Percentiles rank a stretch among this genome's conserved stretches.
phyloP scores from a whole-genome alignment of 441 rosid genomes.

The Erysimum cheiri region DNA sequence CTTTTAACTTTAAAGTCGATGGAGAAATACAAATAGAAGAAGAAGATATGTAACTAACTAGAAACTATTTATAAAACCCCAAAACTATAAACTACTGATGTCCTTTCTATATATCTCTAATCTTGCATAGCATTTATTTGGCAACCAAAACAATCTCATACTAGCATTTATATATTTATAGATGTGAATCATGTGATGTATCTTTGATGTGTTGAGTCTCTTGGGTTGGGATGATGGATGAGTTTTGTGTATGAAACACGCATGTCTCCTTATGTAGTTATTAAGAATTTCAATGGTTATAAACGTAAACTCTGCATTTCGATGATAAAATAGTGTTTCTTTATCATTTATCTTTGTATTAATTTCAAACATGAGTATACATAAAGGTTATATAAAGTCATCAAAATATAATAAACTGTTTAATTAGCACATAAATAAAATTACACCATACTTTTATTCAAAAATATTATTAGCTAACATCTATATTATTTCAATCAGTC shows the following conservation, averaged over 20 bases:
- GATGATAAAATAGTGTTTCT: too few relatives aligned
- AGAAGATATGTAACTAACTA: background rate
- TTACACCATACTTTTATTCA: too few relatives aligned
- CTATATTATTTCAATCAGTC: too few relatives aligned
- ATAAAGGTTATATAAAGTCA: too few relatives aligned
- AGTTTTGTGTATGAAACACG: background rate
- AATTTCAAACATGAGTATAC: too few relatives aligned
- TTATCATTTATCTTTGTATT: too few relatives aligned
- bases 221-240: background rate
- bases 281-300: background rate
- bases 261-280: background rate
- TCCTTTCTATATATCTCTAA: background rate
- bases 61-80: background rate
- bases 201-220: background rate
- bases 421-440: too few relatives aligned
- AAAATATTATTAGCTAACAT: too few relatives aligned
- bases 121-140: background rate
- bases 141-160: background rate
- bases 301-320: too few relatives aligned
- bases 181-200: background rate
- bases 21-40: conserved; percentile 20
- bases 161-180: background rate
- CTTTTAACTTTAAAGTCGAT: conserved; percentile 11
- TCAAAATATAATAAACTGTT: too few relatives aligned
- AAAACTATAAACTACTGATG: background rate